These are phyloP conservation scores for Dalbergia cochinchinensis DNA, from an alignment of 306 rosid genomes.

Conservation along the genomic window DNA sequence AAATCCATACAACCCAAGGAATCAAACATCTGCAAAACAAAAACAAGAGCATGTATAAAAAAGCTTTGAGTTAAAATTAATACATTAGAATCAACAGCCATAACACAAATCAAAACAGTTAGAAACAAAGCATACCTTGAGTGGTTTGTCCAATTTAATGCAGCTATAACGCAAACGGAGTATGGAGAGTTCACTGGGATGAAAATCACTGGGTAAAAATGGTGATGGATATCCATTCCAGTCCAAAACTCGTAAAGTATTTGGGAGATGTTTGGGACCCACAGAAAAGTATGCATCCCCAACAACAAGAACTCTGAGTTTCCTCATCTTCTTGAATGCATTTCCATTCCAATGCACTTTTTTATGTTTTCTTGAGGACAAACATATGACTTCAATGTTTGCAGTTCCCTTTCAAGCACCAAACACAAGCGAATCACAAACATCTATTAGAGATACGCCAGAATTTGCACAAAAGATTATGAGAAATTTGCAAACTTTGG, in stretches of 20 bases:
- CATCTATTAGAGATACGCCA: too few relatives aligned
- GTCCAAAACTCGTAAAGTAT: conserved; percentile 31
- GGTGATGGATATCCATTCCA: conserved; percentile 29
- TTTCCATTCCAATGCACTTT: conserved; percentile 28
- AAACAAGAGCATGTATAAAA: too few relatives aligned
- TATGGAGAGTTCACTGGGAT: conserved; percentile 6
- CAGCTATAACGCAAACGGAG: conserved; percentile 10
- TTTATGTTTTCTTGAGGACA: background rate
- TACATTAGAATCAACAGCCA: too few relatives aligned
- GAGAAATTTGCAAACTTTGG: background rate
- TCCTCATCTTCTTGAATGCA: conserved; percentile 28
- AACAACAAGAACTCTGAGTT: conserved; percentile 25
- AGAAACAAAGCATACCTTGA: background rate
- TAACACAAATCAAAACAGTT: too few relatives aligned
- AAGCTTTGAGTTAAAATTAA: too few relatives aligned
- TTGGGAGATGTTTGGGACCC: conserved; percentile 33
- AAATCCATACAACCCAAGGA: background rate
- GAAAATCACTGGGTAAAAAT: conserved; percentile 8
- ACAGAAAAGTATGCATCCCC: background rate
- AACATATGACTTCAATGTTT: conserved; percentile 5
- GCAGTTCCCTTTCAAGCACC: conserved; percentile 15
- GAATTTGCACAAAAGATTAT: too few relatives aligned
- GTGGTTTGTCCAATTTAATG: background rate
- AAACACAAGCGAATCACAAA: background rate
- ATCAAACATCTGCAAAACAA: background rate